phyloP scores from a whole-genome alignment of 177 flowering plant species.

The Vitis hybrid region DNA sequence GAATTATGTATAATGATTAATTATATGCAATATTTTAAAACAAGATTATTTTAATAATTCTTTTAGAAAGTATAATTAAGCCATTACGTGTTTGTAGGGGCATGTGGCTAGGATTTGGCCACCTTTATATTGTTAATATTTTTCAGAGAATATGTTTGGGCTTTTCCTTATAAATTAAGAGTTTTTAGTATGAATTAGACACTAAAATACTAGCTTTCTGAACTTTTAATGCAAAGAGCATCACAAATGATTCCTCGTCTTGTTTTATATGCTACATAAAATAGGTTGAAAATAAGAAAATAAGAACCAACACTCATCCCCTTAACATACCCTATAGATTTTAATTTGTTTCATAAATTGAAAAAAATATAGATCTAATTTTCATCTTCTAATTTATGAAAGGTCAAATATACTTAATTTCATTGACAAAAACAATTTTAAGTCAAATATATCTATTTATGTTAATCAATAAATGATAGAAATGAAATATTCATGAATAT shows the following conservation, averaged over 20 bases:
- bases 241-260: background rate
- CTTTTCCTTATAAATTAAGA: conserved; percentile 1
- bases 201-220: conserved; percentile 6
- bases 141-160: conserved; percentile 1
- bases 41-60: conserved; percentile 7
- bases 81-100: conserved; percentile 9
- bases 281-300: too few relatives aligned
- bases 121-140: conserved; percentile 16
- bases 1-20: background rate
- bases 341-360: background rate
- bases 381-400: too few relatives aligned
- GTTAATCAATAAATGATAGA: too few relatives aligned
- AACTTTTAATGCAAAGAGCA: conserved; percentile 6
- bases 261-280: too few relatives aligned
- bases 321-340: too few relatives aligned
- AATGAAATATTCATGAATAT: too few relatives aligned
- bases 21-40: background rate
- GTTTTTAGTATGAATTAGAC: background rate
- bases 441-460: too few relatives aligned
- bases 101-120: conserved; percentile 35
- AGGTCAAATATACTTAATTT: too few relatives aligned
- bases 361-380: too few relatives aligned
- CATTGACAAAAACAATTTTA: too few relatives aligned
- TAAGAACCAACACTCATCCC: too few relatives aligned
- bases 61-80: conserved; percentile 19